Evolutionary conservation across 805 yeast genomes (phyloP).

Genomic region (Cyberlindnera saturnus): DNA sequence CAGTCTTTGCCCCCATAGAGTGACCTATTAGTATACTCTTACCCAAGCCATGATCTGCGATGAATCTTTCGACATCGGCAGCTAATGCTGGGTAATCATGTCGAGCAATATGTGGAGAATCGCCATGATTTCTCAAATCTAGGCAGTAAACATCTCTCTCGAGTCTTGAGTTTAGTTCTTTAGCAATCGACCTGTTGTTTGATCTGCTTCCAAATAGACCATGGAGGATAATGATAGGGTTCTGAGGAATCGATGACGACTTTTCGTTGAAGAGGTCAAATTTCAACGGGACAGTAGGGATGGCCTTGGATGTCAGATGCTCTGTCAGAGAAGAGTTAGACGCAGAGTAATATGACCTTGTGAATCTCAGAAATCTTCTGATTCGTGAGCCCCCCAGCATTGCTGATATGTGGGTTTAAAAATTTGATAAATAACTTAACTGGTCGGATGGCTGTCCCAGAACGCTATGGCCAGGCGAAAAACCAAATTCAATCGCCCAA

Average conservation of each 20-base stretch:
- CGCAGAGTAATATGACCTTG: neutral
- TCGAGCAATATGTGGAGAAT: slow-evolving; percentile 68
- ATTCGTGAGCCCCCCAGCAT: no score
- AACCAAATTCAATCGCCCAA: neutral
- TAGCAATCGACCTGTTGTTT: slow-evolving; percentile 80
- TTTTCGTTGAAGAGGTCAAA: slow-evolving; percentile 42
- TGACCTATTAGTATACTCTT: slow-evolving; percentile 70
- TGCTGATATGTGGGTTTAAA: no score
- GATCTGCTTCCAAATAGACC: slow-evolving; percentile 82
- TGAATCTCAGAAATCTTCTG: neutral
- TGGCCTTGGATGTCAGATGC: slow-evolving; percentile 26
- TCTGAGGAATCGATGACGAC: slow-evolving; percentile 22
- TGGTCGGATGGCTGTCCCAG: no score
- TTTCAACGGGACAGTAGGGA: slow-evolving; percentile 48
- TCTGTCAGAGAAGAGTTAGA: slow-evolving; percentile 18
- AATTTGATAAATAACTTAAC: no score
- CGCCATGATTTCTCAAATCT: slow-evolving; percentile 89
- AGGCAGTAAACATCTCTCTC: slow-evolving; percentile 57
- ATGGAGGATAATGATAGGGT: slow-evolving; percentile 76
- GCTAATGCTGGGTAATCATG: slow-evolving; percentile 81
- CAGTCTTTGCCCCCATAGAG: slow-evolving; percentile 93
- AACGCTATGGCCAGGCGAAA: no score
- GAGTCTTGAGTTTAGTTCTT: slow-evolving; percentile 40
- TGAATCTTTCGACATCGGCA: slow-evolving; percentile 76
- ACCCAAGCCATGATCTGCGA: slow-evolving; percentile 30